Evolutionary conservation across 805 yeast species (phyloP).

Genomic region (Maudiozyma turicensis): DNA sequence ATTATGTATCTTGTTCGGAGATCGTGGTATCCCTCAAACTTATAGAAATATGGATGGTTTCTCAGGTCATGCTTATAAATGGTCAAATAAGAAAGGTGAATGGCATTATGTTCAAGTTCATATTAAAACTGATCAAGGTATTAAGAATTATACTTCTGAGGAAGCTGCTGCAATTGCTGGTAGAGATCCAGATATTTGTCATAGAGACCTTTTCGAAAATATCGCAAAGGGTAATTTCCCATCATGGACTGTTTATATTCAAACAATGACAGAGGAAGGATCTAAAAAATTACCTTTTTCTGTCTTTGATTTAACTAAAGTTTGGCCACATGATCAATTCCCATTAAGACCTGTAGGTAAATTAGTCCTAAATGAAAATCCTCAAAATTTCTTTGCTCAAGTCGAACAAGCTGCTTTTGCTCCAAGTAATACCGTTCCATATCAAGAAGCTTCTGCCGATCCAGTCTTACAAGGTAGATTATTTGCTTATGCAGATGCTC

Average conservation of each 20-base stretch:
- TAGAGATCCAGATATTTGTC: constrained; percentile 73
- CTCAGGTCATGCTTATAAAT: constrained; percentile 58
- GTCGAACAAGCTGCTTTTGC: constrained; percentile 80
- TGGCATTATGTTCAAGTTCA: constrained; percentile 52
- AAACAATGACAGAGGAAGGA: constrained; percentile 77
- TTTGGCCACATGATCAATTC: constrained; percentile 82
- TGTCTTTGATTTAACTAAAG: constrained; percentile 83
- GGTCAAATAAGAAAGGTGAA: constrained; percentile 45
- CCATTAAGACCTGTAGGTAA: constrained; percentile 83
- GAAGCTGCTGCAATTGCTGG: constrained; percentile 63
- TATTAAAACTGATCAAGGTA: constrained; percentile 44
- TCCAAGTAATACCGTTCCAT: constrained; percentile 78
- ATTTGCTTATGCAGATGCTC: constrained; percentile 78
- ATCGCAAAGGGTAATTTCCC: constrained; percentile 74
- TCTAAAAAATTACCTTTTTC: constrained; percentile 69
- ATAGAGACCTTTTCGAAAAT: constrained; percentile 67
- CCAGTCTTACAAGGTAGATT: constrained; percentile 77
- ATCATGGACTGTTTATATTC: constrained; percentile 77
- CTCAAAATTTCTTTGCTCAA: constrained; percentile 80
- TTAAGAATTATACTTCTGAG: constrained; percentile 45
- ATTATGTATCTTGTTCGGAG: constrained; percentile 49
- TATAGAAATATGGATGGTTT: constrained; percentile 54
- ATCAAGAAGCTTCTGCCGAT: constrained; percentile 73
- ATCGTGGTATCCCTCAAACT: constrained; percentile 51
- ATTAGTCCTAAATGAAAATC: constrained; percentile 70